Evolutionary conservation across 78 protist genomes (phyloP), one percentile per base, ranked within the genome.

Genomic region (Isochrysis galbana): DNA sequence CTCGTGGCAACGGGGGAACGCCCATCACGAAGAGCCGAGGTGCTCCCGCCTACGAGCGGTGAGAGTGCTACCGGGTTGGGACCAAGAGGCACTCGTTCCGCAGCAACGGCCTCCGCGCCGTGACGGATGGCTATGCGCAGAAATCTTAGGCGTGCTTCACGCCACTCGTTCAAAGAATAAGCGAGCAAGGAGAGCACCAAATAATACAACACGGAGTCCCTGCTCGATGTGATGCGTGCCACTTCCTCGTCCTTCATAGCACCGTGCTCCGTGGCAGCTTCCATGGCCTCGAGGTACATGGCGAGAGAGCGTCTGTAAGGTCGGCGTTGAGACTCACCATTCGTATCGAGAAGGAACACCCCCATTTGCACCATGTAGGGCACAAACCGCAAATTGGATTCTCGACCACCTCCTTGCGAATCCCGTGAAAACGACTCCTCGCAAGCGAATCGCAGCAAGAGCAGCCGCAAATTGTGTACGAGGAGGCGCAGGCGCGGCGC

Each of bases 371-470:
- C 22, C 14, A 90, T 19, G 87, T n/a, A 45, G 25, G 88, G 93
- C 38, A 90, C 22, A 25, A 90, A 29, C 48, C 45, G 19, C 44
- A 47, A 1, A 70, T 90, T 90, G 42, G 87, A 45, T 61, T 90
- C 93, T 21, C 86, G 82, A 36, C 88, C 87, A 17, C 93, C 93
- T 41, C 93, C 88, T 32, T 21, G 19, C 21, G 67, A 22, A 25
- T 93, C 87, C 34, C 0, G 41, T 23, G 93, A 80, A 86, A 84
- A 94, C 32, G 93, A 70, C 41, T 83, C 84, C 2, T 26, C 83
- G 44, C 0, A 0, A 19, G 84, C 92, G 69, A 74, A 39, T 46
- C 95, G 38, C 42, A 41, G 42, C 22, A 94, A 90, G 19, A 94
- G 82, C 88, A 83, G 1, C 45, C 89, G 87, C 39, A 80, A 32